Percentiles rank a stretch among this genome's conserved stretches.
Evolutionary conservation across 768 basidiomycete genomes (phyloP).

Genomic region (Boletus subparvulus): DNA sequence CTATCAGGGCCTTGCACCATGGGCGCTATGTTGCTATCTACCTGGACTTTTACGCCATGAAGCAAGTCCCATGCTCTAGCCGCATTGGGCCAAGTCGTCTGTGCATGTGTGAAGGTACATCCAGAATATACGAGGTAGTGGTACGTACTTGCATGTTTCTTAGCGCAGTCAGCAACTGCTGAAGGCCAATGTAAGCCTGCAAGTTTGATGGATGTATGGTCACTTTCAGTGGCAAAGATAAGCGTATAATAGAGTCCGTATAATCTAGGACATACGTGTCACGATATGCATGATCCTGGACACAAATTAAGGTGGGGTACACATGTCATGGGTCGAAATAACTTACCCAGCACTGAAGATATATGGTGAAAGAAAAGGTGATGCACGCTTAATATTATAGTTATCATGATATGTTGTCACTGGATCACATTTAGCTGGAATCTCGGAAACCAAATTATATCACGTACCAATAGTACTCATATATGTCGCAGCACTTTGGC

Average conservation of each 20-base stretch:
- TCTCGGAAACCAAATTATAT: background rate
- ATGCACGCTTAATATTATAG: constrained; percentile 57
- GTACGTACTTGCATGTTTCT: constrained; percentile 64
- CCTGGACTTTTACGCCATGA: constrained; percentile 61
- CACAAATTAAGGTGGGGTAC: background rate
- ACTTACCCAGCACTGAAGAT: constrained; percentile 71
- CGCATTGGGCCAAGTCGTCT: constrained; percentile 74
- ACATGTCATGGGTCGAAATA: background rate
- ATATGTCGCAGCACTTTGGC: constrained; percentile 71
- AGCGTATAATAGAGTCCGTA: background rate
- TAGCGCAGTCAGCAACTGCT: constrained; percentile 60
- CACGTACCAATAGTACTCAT: constrained; percentile 63
- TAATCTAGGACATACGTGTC: constrained; percentile 49
- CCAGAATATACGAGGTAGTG: background rate
- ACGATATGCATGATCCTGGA: constrained; percentile 77
- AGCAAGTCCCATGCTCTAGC: constrained; percentile 63
- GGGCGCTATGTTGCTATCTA: constrained; percentile 39
- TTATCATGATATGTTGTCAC: constrained; percentile 60
- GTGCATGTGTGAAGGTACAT: constrained; percentile 13
- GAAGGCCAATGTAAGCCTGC: constrained; percentile 65
- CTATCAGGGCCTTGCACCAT: constrained; percentile 43
- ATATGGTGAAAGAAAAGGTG: constrained; percentile 69
- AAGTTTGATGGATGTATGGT: constrained; percentile 68
- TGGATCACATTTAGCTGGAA: constrained; percentile 11
- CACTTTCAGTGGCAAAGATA: constrained; percentile 44